Base-by-base conservation (phyloP, 148 eudicot species). In the Silene uniflora region DNA sequence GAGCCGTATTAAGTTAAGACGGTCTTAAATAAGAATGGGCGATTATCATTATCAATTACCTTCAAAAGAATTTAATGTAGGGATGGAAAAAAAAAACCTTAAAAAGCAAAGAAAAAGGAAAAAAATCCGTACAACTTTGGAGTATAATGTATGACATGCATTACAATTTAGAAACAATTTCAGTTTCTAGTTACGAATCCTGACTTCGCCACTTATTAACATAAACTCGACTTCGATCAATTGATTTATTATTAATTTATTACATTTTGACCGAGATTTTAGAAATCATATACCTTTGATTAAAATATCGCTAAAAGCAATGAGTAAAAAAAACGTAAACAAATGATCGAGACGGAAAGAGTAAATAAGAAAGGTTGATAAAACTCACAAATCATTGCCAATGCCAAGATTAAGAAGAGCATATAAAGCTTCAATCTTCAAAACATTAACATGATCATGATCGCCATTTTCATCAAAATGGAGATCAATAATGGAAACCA, bases 381-480 rank as follows among this genome's bases (percentile, higher is more conserved):
- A 6, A 10, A 87, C 92, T 84, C 29, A 95, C 98, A 73, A 76
- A 73, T 92, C 92, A 81, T 95, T 95, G 55, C 85, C 88, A 66
- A 95, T 95, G 66, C 89, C 93, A 10, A 95, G 86, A 76, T 95
- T 95, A 73, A 95, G 97, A 64, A 95, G 84, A 67, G 96, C 96
- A 66, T 95, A 95, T 12, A 95, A 83, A 49, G 97, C 87, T 5
- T 88, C 86, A 72, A 89, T 85, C 23, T 84, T 86, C 39, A 64
- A 62, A 2, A 25, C 73, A 71, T 3, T 6, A n/a, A 35, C 64
- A 16, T 21, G 10, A 27, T 5, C n/a, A 27, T 22, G 60, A 62
- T 10, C 67, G 24, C 2, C 74, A 8, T 62, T n/a, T 44, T 23
- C 22, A 44, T 59, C 56, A 35, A 39, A 8, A 47, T 58, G 62